phyloP scores from a whole-genome alignment of 2,329 filamentous ascomycete species.

The Ophiostoma himal-ulmi region DNA sequence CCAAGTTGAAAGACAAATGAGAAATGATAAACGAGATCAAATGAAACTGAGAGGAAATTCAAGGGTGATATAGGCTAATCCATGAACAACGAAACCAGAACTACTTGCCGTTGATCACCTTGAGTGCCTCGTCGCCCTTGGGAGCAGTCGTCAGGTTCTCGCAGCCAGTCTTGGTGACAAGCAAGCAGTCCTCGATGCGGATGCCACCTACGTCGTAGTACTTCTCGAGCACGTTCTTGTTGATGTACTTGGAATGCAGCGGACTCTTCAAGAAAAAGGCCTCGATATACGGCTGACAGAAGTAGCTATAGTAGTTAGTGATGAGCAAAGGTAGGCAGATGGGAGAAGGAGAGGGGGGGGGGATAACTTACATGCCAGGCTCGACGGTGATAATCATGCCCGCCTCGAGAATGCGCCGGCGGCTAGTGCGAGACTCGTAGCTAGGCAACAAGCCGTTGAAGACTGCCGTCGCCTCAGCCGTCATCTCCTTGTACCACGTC shows the following conservation, averaged over 20 bases:
- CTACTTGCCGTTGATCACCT: slow-evolving; percentile 46
- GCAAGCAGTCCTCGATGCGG: slow-evolving; percentile 84
- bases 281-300: slow-evolving; percentile 67
- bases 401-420: slow-evolving; percentile 39
- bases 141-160: slow-evolving; percentile 80
- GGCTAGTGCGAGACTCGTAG: background rate
- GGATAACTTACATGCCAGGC: slow-evolving; percentile 52
- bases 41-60: background rate
- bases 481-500: slow-evolving; percentile 33
- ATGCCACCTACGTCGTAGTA: slow-evolving; percentile 82
- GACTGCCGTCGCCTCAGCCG: slow-evolving; percentile 24
- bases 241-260: slow-evolving; percentile 57
- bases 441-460: slow-evolving; percentile 12
- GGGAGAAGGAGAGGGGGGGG: background rate
- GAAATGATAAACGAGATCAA: background rate
- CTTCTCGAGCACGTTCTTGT: slow-evolving; percentile 56
- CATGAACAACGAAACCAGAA: background rate
- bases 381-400: slow-evolving; percentile 74
- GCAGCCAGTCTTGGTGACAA: slow-evolving; percentile 69
- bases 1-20: background rate
- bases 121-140: slow-evolving; percentile 66
- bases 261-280: slow-evolving; percentile 58
- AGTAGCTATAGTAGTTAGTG: slow-evolving; percentile 50
- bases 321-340: background rate
- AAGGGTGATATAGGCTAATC: background rate